A percentile compares a stretch with the other conserved stretches of the same genome.
phyloP scores from a whole-genome alignment of 1,139 yeast genomes.

The Yamadazyma atmosphaerica region DNA sequence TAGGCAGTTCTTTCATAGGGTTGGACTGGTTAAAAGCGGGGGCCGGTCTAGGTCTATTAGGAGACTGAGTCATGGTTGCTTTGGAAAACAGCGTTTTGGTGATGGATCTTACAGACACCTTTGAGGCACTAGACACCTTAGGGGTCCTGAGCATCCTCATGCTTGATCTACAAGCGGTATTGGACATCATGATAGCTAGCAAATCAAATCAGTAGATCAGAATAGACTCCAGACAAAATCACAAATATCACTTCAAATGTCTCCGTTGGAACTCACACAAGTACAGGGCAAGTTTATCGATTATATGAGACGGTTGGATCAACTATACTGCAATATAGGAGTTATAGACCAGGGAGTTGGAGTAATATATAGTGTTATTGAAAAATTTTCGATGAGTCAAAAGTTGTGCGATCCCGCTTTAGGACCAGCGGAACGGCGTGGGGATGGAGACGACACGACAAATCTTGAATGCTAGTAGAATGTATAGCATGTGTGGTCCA shows the following conservation, averaged over 20 bases:
- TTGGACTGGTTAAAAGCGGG: conserved; percentile 35
- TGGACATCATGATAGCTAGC: not conserved
- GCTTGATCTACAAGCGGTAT: not conserved
- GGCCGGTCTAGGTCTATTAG: conserved; percentile 39
- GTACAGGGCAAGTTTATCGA: not conserved
- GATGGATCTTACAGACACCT: conserved; percentile 23
- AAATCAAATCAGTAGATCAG: not conserved
- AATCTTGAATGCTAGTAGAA: no score
- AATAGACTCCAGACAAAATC: no score
- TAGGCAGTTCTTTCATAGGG: conserved; percentile 12
- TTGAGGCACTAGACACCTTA: no score
- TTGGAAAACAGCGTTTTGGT: conserved; percentile 33
- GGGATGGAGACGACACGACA: not conserved
- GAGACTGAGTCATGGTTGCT: conserved; percentile 34
- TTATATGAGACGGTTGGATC: no score
- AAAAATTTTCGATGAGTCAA: conserved; percentile 19
- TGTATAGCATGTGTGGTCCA: not conserved
- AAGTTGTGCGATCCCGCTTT: conserved; percentile 8
- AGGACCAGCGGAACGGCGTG: conserved; percentile 16
- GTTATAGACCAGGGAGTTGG: no score
- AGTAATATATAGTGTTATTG: no score
- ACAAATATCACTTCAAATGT: no score
- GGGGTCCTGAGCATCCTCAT: conserved; percentile 1
- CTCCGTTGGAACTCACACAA: no score
- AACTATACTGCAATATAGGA: no score